A percentile compares a stretch with the other conserved stretches of the same genome.
Evolutionary conservation across 352 stramenopile genomes (phyloP).

Genomic region (Phytophthora constricta): DNA sequence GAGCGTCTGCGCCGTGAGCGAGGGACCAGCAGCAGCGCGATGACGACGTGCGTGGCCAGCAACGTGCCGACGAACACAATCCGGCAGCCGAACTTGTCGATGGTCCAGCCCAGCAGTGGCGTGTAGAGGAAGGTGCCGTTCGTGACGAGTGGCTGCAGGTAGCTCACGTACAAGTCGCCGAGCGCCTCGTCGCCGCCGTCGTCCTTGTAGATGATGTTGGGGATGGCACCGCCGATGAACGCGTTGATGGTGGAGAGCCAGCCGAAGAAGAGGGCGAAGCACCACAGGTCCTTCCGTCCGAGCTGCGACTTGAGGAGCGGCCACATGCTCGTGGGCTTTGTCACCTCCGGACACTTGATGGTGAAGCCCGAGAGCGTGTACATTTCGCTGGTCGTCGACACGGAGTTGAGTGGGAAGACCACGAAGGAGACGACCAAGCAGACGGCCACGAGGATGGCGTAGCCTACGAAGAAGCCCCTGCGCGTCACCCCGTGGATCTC

Average conservation of each 20-base stretch:
- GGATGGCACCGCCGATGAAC: slow-evolving; percentile 50
- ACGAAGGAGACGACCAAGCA: slow-evolving; percentile 32
- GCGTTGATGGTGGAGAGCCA: slow-evolving; percentile 54
- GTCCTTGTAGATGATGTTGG: slow-evolving; percentile 49
- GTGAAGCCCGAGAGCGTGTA: slow-evolving; percentile 36
- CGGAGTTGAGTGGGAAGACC: slow-evolving; percentile 35
- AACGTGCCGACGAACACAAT: slow-evolving; percentile 35
- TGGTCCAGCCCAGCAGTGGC: slow-evolving; percentile 48
- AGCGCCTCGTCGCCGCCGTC: slow-evolving; percentile 18
- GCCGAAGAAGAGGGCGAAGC: slow-evolving; percentile 51
- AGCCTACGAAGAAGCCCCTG: slow-evolving; percentile 47
- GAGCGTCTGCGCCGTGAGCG: slow-evolving; percentile 42
- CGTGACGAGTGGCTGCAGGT: slow-evolving; percentile 42
- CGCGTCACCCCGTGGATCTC: slow-evolving; percentile 48
- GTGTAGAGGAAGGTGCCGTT: slow-evolving; percentile 55
- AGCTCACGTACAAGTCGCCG: slow-evolving; percentile 47
- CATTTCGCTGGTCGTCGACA: slow-evolving; percentile 25
- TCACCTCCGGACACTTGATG: slow-evolving; percentile 11
- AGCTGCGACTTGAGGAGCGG: slow-evolving; percentile 33
- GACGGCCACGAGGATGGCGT: slow-evolving; percentile 32
- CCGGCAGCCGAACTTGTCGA: slow-evolving; percentile 44
- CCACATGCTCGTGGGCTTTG: slow-evolving; percentile 41
- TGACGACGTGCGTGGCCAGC: slow-evolving; percentile 39
- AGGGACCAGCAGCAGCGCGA: slow-evolving; percentile 39
- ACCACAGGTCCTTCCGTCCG: slow-evolving; percentile 40